A percentile compares a stretch with the other conserved stretches of the same genome.
phyloP scores from a whole-genome alignment of 306 rosid species.

The Senna siamea region DNA sequence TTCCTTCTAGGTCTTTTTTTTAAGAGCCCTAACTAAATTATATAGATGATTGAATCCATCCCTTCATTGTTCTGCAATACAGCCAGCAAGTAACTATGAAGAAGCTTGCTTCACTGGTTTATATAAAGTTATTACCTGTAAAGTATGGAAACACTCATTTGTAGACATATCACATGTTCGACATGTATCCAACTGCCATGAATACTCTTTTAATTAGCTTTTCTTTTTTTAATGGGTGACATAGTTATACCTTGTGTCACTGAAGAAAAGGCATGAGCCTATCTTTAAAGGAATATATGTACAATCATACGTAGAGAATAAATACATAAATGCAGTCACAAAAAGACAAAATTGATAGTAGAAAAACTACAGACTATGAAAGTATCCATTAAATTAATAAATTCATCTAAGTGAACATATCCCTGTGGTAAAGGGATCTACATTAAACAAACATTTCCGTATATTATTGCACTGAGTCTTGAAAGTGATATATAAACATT shows the following conservation, averaged over 20 bases:
- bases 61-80: no score
- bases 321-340: not conserved
- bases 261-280: not conserved
- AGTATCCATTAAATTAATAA: not conserved
- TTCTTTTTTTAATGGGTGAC: not conserved
- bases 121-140: no score
- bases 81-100: no score
- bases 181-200: no score
- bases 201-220: not conserved
- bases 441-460: not conserved
- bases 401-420: not conserved
- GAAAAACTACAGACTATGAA: not conserved
- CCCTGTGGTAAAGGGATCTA: not conserved
- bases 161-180: no score
- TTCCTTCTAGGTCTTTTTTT: not conserved
- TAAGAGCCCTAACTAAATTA: not conserved
- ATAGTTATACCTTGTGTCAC: not conserved
- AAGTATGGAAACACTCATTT: no score
- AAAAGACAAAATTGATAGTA: not conserved
- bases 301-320: not conserved
- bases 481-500: constrained; percentile 19
- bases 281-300: no score
- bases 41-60: not conserved
- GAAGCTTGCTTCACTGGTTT: no score
- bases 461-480: not conserved